A percentile compares a stretch with the other conserved stretches of the same genome.
phyloP scores from a whole-genome alignment of 2,329 filamentous ascomycete genomes.

The Ramularia endophylla region DNA sequence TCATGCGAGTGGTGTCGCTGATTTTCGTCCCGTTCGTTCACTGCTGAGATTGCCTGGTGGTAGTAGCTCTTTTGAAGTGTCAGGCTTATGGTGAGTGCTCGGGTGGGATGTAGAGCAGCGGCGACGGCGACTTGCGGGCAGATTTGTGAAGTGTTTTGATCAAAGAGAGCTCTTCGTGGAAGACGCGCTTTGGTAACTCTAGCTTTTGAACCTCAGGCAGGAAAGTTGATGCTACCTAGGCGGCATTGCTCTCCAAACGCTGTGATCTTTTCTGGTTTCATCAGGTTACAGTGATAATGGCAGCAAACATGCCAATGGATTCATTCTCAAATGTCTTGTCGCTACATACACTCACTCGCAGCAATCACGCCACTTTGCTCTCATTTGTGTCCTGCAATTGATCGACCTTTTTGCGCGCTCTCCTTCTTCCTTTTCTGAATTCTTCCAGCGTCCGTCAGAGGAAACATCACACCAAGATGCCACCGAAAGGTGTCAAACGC shows the following conservation, averaged over 20 bases:
- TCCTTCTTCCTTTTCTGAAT: slow-evolving; percentile 41
- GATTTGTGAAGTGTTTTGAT: not conserved
- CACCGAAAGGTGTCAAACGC: slow-evolving; percentile 21
- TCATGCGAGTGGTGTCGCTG: too few species aligned
- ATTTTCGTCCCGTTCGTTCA: too few species aligned
- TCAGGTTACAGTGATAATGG: not conserved
- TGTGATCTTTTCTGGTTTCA: not conserved
- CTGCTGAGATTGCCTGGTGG: too few species aligned
- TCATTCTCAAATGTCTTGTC: too few species aligned
- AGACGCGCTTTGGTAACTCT: not conserved
- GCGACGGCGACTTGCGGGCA: too few species aligned
- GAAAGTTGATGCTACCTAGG: too few species aligned
- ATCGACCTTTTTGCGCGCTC: slow-evolving; percentile 2
- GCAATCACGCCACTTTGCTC: slow-evolving; percentile 8
- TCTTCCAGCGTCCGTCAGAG: too few species aligned
- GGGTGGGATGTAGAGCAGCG: too few species aligned
- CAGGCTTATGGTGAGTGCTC: too few species aligned
- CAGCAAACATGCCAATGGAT: slow-evolving; percentile 4
- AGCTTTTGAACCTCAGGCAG: not conserved
- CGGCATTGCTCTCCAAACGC: too few species aligned
- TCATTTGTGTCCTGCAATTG: slow-evolving; percentile 7
- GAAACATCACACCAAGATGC: slow-evolving; percentile 12
- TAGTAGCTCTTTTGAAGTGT: too few species aligned
- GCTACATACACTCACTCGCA: too few species aligned
- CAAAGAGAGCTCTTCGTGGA: slow-evolving; percentile 1